Conservation (phyloP, 2,329 filamentous ascomycete genomes). For the Exophiala sp. region DNA sequence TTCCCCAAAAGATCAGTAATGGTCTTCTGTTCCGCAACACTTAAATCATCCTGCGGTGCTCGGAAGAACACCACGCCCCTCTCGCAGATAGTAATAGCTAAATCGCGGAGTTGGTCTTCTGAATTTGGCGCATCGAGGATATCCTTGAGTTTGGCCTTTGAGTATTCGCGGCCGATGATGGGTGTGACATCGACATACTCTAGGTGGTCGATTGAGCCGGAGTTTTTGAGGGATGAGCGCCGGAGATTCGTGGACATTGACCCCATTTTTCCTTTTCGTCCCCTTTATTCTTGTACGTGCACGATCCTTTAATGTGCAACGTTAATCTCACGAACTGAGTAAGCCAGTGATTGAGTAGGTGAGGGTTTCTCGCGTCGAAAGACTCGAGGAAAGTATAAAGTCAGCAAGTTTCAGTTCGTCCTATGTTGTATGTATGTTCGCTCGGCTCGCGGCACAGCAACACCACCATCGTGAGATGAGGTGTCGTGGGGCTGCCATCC, state of each 20-base stretch:
- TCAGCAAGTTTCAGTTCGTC: too few relatives aligned
- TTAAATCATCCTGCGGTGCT: slow-evolving; percentile 43
- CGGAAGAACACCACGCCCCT: slow-evolving; percentile 70
- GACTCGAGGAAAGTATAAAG: too few relatives aligned
- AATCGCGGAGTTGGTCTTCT: slow-evolving; percentile 61
- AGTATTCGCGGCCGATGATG: slow-evolving; percentile 42
- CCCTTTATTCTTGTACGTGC: too few relatives aligned
- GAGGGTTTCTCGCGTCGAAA: too few relatives aligned
- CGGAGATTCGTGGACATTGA: slow-evolving; percentile 36
- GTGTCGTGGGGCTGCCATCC: too few relatives aligned
- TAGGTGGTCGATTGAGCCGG: slow-evolving; percentile 20
- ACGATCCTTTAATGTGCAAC: too few relatives aligned
- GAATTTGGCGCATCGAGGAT: slow-evolving; percentile 59
- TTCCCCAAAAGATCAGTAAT: slow-evolving; percentile 45
- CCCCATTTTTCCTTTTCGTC: slow-evolving; percentile 3
- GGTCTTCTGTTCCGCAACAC: slow-evolving; percentile 43
- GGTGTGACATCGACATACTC: slow-evolving; percentile 34
- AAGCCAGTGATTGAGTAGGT: too few relatives aligned
- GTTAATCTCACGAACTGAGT: too few relatives aligned
- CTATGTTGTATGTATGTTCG: too few relatives aligned
- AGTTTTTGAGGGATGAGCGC: slow-evolving; percentile 19
- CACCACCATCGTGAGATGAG: too few relatives aligned
- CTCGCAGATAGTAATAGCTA: slow-evolving; percentile 53
- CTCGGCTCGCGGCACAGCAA: too few relatives aligned
- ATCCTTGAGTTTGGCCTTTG: slow-evolving; percentile 46